These are phyloP conservation scores for Cucumis melo DNA, from an alignment of 306 rosid genomes.

Conservation along the genomic window DNA sequence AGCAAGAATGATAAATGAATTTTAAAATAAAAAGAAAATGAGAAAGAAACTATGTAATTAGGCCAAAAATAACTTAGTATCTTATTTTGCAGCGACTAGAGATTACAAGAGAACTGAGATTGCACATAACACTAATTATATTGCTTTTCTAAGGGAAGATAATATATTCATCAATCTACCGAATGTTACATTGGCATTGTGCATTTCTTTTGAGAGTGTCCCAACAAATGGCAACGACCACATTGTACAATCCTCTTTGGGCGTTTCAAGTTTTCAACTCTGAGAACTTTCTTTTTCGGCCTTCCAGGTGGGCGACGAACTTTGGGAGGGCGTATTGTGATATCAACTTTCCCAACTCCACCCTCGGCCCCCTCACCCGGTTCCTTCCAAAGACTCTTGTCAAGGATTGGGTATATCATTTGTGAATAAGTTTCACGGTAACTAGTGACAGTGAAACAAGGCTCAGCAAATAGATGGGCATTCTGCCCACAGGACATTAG, in stretches of 20 bases:
- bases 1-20: not conserved
- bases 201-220: conserved; percentile 98
- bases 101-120: conserved; percentile 34
- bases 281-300: conserved; percentile 85
- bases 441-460: conserved; percentile 76
- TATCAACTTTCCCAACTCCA: conserved; percentile 61
- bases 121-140: conserved; percentile 43
- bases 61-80: conserved; percentile 9
- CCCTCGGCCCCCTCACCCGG: conserved; percentile 67
- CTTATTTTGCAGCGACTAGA: conserved; percentile 28
- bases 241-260: conserved; percentile 95
- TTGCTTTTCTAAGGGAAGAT: conserved; percentile 14
- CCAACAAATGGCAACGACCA: conserved; percentile 97
- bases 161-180: conserved; percentile 26
- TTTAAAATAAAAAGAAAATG: not conserved
- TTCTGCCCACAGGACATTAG: conserved; percentile 88
- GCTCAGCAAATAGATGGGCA: conserved; percentile 78
- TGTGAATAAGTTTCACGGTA: conserved; percentile 72
- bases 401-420: conserved; percentile 61
- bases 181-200: conserved; percentile 49
- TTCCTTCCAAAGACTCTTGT: conserved; percentile 70
- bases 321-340: conserved; percentile 70
- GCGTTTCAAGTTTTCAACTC: conserved; percentile 87
- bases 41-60: not conserved
- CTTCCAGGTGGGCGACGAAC: conserved; percentile 94